Conservation (phyloP, 1,139 yeast genomes). For the Geotrichum macrosporum region DNA sequence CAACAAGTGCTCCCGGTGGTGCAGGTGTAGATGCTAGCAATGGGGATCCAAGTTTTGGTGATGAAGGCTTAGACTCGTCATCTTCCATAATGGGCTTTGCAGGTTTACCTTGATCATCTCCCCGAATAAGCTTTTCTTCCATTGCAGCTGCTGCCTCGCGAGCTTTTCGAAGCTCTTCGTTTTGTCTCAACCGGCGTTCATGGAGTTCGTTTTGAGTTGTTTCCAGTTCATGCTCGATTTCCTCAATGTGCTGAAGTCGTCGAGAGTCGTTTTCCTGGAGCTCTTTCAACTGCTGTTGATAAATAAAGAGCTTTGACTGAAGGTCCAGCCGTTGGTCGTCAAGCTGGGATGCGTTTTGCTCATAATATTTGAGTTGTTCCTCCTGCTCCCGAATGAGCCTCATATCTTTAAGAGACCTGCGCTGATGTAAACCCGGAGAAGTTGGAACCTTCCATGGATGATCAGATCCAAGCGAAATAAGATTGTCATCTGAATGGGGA, state of each 20-base stretch:
- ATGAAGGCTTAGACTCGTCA: too few species aligned
- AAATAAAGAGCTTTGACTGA: slow-evolving; percentile 14
- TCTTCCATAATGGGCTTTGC: background rate
- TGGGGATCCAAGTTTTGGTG: slow-evolving; percentile 11
- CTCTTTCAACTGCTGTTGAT: slow-evolving; percentile 19
- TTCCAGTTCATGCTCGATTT: slow-evolving; percentile 23
- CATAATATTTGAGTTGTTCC: slow-evolving; percentile 22
- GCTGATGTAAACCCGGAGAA: slow-evolving; percentile 2
- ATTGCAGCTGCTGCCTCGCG: slow-evolving; percentile 13
- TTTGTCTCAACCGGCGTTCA: slow-evolving; percentile 15
- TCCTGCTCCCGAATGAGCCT: slow-evolving; percentile 21
- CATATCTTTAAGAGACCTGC: slow-evolving; percentile 9
- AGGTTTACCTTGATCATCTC: background rate
- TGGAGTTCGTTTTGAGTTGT: slow-evolving; percentile 17
- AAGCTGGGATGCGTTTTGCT: slow-evolving; percentile 19
- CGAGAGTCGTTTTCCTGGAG: slow-evolving; percentile 19
- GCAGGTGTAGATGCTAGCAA: slow-evolving; percentile 4
- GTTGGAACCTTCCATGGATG: slow-evolving; percentile 13
- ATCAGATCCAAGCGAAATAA: slow-evolving; percentile 4
- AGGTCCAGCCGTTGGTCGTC: slow-evolving; percentile 19
- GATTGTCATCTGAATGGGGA: too few species aligned
- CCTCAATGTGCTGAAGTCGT: slow-evolving; percentile 21
- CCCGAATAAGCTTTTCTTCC: slow-evolving; percentile 2
- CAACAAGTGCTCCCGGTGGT: background rate
- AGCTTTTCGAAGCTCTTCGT: slow-evolving; percentile 18